phyloP scores from a whole-genome alignment of 495 filamentous ascomycete species.

The Extremus antarcticus region DNA sequence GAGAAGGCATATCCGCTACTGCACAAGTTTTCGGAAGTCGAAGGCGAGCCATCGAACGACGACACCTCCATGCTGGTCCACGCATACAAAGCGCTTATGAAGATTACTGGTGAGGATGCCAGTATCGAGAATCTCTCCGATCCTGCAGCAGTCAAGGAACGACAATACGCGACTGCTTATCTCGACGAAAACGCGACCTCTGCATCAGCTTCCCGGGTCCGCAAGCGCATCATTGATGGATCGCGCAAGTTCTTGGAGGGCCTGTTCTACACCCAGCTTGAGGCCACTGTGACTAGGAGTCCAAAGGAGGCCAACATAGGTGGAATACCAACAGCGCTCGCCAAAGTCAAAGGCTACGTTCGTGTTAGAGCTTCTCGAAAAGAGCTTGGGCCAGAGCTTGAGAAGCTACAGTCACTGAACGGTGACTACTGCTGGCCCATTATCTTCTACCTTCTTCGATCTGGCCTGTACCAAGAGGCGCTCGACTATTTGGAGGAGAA shows the following conservation, averaged over 20 bases:
- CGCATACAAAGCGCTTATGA: constrained; percentile 66
- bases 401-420: constrained; percentile 59
- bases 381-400: constrained; percentile 66
- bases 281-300: constrained; percentile 64
- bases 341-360: constrained; percentile 87
- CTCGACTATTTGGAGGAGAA: constrained; percentile 75
- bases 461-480: constrained; percentile 73
- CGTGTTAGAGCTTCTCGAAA: constrained; percentile 62
- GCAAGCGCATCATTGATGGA: constrained; percentile 65
- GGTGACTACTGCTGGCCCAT: constrained; percentile 86
- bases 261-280: constrained; percentile 60
- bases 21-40: constrained; percentile 59
- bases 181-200: constrained; percentile 59
- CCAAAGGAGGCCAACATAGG: constrained; percentile 82
- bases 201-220: constrained; percentile 45
- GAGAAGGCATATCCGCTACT: constrained; percentile 56
- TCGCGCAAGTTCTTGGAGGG: constrained; percentile 67
- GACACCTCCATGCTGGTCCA: constrained; percentile 55
- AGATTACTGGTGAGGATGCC: constrained; percentile 57
- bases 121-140: constrained; percentile 42
- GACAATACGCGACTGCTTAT: constrained; percentile 65
- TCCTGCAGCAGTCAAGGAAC: constrained; percentile 50
- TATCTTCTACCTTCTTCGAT: constrained; percentile 82
- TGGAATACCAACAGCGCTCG: constrained; percentile 72
- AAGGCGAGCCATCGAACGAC: constrained; percentile 54